Evolutionary conservation across 495 filamentous ascomycete genomes (phyloP).

Genomic region (Schizothecium vesticola): DNA sequence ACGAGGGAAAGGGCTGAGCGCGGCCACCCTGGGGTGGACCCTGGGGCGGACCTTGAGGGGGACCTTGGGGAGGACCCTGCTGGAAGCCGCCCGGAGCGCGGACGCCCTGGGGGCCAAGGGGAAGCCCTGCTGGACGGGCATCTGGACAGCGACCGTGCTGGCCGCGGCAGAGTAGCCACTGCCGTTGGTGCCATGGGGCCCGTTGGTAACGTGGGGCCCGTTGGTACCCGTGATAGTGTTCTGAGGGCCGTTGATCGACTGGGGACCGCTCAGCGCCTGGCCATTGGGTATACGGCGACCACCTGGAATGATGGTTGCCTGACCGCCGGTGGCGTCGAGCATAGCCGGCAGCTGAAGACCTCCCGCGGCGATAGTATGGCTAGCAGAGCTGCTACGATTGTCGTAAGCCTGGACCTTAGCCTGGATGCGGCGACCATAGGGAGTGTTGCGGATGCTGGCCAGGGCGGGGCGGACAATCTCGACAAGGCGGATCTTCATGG

Average conservation of each 20-base stretch:
- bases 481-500: constrained; percentile 65
- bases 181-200: constrained; percentile 9
- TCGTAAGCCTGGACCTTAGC: constrained; percentile 65
- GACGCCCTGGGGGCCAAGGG: neutral
- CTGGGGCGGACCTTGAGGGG: no score
- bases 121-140: neutral
- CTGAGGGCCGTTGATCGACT: constrained; percentile 21
- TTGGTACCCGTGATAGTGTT: neutral
- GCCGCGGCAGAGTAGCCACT: neutral
- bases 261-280: constrained; percentile 21
- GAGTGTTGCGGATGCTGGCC: constrained; percentile 75
- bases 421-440: constrained; percentile 87
- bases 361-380: constrained; percentile 4
- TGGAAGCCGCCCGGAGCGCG: constrained; percentile 19
- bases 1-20: constrained; percentile 18
- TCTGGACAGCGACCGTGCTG: neutral
- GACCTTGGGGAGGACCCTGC: constrained; percentile 22
- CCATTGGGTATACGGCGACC: constrained; percentile 19
- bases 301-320: constrained; percentile 33
- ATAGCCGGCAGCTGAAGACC: constrained; percentile 30
- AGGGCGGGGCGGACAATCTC: constrained; percentile 80
- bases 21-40: constrained; percentile 21
- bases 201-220: constrained; percentile 11
- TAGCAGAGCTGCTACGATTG: constrained; percentile 18
- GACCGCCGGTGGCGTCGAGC: constrained; percentile 36